Evolutionary conservation across 345 rosid species (phyloP).

Genomic region (Carallia pectinifolia): DNA sequence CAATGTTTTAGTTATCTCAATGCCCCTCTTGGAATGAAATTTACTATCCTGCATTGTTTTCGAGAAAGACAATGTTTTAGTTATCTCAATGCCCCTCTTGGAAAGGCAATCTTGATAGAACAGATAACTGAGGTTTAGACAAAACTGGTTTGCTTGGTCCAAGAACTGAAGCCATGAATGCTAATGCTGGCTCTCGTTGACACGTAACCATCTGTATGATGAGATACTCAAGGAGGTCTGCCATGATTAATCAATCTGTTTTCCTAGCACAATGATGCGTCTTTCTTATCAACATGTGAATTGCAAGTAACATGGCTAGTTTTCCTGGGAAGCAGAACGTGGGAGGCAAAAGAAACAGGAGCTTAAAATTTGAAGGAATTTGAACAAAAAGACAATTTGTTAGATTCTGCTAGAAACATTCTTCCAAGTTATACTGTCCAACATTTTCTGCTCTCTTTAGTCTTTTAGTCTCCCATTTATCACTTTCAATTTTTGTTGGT

Average conservation of each 20-base stretch:
- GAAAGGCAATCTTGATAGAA: background rate
- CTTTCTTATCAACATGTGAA: background rate
- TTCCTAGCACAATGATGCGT: background rate
- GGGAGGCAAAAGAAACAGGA: too few relatives aligned
- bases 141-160: background rate
- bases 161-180: background rate
- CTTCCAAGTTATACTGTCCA: background rate
- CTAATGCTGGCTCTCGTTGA: background rate
- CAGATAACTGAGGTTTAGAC: background rate
- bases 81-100: background rate
- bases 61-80: conserved; percentile 4
- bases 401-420: background rate
- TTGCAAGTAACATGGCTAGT: conserved; percentile 9
- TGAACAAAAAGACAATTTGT: background rate
- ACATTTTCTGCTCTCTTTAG: background rate
- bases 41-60: background rate
- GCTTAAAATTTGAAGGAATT: background rate
- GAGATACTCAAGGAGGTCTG: background rate
- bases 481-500: background rate
- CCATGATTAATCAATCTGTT: background rate
- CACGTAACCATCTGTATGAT: too few relatives aligned
- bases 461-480: background rate
- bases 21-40: background rate
- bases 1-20: conserved; percentile 5
- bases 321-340: background rate